Conservation (phyloP, 1,284 basidiomycete species). For the Amylostereum chailletii region DNA sequence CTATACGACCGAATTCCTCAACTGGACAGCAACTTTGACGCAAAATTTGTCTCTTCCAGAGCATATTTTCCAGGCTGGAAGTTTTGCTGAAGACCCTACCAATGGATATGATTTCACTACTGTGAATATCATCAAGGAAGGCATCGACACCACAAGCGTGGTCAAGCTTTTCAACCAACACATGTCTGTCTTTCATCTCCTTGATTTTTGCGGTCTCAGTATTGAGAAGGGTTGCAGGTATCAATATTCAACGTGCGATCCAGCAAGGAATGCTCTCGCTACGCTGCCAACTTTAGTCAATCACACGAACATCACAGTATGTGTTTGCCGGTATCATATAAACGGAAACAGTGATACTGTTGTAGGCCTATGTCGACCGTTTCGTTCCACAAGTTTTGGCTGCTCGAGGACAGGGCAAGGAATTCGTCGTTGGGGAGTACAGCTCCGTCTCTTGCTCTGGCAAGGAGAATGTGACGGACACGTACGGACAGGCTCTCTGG, state of each 20-base stretch:
- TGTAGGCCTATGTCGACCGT: constrained; percentile 23
- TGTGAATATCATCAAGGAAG: constrained; percentile 21
- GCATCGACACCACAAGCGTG: constrained; percentile 19
- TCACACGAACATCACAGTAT: constrained; percentile 26
- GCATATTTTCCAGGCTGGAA: constrained; percentile 23
- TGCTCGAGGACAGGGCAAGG: constrained; percentile 19
- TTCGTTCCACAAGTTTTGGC: constrained; percentile 29
- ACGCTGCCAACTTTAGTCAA: constrained; percentile 25
- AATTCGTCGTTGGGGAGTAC: constrained; percentile 28
- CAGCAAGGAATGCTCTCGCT: constrained; percentile 23
- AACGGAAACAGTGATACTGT: background rate
- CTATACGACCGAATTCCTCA: constrained; percentile 24
- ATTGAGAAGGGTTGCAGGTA: constrained; percentile 16
- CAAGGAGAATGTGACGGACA: constrained; percentile 28
- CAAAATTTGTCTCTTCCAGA: constrained; percentile 19
- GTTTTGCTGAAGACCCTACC: constrained; percentile 23
- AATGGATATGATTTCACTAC: constrained; percentile 23
- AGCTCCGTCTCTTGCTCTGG: constrained; percentile 28
- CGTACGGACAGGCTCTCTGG: constrained; percentile 28
- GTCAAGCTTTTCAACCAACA: constrained; percentile 26
- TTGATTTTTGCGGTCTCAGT: background rate
- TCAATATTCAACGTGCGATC: constrained; percentile 30
- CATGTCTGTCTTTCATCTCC: constrained; percentile 15
- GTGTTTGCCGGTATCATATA: background rate
- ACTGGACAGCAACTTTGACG: constrained; percentile 23